A percentile compares a stretch with the other conserved stretches of the same genome.
Evolutionary conservation across 2,329 filamentous ascomycete genomes (phyloP).

Genomic region (Apiospora malaysiana): DNA sequence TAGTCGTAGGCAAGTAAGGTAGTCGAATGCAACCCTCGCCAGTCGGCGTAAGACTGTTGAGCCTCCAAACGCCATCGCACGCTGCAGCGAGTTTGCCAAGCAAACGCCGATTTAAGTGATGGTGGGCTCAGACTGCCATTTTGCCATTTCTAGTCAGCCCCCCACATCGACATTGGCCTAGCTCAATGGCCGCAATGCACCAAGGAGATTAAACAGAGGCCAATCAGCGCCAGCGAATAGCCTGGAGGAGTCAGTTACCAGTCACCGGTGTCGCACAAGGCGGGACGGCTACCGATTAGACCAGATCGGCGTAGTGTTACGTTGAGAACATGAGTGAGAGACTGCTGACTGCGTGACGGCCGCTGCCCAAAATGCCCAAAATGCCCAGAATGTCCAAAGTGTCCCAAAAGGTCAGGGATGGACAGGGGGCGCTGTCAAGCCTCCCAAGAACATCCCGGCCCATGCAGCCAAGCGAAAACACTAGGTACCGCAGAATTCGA

Average conservation of each 20-base stretch:
- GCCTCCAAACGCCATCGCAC: constrained; percentile 15
- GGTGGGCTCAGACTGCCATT: constrained; percentile 18
- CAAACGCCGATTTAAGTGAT: neutral
- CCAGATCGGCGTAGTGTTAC: neutral
- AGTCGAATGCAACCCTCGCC: neutral
- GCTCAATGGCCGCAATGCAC: neutral
- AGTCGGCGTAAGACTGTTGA: constrained; percentile 14
- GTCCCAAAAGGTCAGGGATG: neutral
- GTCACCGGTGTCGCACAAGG: neutral
- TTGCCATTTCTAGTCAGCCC: constrained; percentile 16
- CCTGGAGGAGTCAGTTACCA: constrained; percentile 5
- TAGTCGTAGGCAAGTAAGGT: too few relatives aligned
- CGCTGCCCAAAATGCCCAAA: neutral
- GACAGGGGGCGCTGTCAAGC: constrained; percentile 14
- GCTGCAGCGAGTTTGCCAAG: constrained; percentile 11
- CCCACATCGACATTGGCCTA: constrained; percentile 10
- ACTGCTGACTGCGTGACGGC: neutral
- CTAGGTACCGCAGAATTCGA: constrained; percentile 19
- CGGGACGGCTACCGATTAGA: constrained; percentile 1
- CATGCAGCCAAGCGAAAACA: constrained; percentile 22
- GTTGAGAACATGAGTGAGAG: too few relatives aligned
- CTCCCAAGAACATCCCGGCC: neutral
- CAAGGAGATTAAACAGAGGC: constrained; percentile 5
- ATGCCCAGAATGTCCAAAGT: too few relatives aligned
- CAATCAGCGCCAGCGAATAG: constrained; percentile 1